phyloP scores from a whole-genome alignment of 1,284 basidiomycete species.

The Pyrrhoderma lamaoense region DNA sequence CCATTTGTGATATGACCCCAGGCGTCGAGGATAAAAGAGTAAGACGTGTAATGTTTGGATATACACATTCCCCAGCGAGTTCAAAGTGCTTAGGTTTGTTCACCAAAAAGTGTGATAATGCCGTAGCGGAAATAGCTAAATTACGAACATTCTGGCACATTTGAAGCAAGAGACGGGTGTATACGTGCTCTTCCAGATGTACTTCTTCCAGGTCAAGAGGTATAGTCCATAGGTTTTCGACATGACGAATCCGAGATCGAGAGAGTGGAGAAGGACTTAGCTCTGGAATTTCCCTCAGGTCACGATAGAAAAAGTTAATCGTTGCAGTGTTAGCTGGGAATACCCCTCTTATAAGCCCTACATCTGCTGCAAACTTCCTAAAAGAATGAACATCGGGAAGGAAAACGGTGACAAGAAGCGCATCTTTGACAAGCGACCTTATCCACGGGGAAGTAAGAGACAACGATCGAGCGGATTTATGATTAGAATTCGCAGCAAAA shows the following conservation, averaged over 20 bases:
- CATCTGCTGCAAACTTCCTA: neutral
- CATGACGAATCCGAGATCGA: neutral
- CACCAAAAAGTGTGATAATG: slow-evolving; percentile 5
- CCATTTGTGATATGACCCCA: neutral
- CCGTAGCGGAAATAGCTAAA: slow-evolving; percentile 3
- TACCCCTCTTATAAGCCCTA: neutral
- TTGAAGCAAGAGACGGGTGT: neutral
- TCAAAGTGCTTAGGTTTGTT: slow-evolving; percentile 1
- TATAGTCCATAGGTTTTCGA: slow-evolving; percentile 5
- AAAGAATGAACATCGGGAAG: neutral
- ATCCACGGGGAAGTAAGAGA: slow-evolving; percentile 5
- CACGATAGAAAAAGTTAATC: neutral
- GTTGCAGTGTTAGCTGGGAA: neutral
- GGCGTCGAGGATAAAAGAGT: slow-evolving; percentile 1
- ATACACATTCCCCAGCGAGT: neutral
- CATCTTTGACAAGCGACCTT: slow-evolving; percentile 1
- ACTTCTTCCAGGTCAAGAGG: neutral
- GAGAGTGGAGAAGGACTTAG: neutral
- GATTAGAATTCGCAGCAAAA: slow-evolving; percentile 1
- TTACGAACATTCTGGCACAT: neutral
- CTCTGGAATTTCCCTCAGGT: neutral
- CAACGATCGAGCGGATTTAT: neutral
- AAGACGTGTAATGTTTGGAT: slow-evolving; percentile 2
- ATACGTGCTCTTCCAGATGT: slow-evolving; percentile 4
- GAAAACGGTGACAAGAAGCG: neutral